Conservation (phyloP, 345 rosid species). For the Murraya koenigii region DNA sequence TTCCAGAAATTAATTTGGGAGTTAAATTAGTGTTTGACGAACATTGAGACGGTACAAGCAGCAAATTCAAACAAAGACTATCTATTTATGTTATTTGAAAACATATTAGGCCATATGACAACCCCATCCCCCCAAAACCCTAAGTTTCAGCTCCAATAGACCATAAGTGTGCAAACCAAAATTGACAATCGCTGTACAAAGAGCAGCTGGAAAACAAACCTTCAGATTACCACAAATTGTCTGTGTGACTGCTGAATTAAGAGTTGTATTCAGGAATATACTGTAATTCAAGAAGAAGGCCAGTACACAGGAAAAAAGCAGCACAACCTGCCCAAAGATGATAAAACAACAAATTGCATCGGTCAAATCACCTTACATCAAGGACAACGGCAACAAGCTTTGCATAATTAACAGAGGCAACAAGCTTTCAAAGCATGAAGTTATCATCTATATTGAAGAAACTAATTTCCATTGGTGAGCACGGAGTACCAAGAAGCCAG, state of each 20-base stretch:
- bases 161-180: background rate
- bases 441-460: background rate
- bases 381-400: background rate
- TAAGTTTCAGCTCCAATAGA: background rate
- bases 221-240: conserved; percentile 96
- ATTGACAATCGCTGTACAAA: background rate
- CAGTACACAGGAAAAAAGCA: conserved; percentile 71
- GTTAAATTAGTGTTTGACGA: background rate
- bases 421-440: background rate
- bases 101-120: background rate
- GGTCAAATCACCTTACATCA: background rate
- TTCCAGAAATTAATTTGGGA: background rate
- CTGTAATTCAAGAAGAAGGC: conserved; percentile 97
- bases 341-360: background rate
- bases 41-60: background rate
- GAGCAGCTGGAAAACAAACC: conserved; percentile 40
- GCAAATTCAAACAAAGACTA: background rate
- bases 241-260: conserved; percentile 94
- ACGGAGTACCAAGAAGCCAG: conserved; percentile 78
- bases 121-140: background rate
- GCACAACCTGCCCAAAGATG: conserved; percentile 53
- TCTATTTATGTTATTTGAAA: background rate
- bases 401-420: background rate
- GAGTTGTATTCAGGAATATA: conserved; percentile 92
- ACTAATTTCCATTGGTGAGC: conserved; percentile 1